Evolutionary conservation across 2,329 filamentous ascomycete species (phyloP), one percentile per base, ranked within the genome.

Genomic region (Septoria petroselini): DNA sequence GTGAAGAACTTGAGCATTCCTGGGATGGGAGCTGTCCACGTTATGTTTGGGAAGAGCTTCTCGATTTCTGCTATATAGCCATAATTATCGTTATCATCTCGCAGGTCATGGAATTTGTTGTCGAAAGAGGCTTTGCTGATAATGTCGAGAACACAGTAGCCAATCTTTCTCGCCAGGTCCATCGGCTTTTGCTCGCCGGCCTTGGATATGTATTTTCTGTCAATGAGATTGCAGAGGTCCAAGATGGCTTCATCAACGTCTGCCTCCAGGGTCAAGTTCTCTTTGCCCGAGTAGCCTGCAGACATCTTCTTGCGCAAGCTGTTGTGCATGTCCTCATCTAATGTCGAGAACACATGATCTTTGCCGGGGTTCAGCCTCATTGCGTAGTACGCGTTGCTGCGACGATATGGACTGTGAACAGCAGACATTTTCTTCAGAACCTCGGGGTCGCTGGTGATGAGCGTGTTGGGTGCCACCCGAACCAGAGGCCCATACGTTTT

Each of bases 101-200:
- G 34, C 27, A 53, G 27, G 29, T 50, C 39, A 25, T 46, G 17
- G 18, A 52, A 52, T 15, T 43, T 41, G 19, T 48, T 15, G 15
- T 48, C 43, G 29, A 54, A 54, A 2, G 51, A 41, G 3, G 42
- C 23, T 17, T 46, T 50, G 31, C 44, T 52, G n/a, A 55, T 38
- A 14, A 52, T 40, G 23, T 52, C 53, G 34, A 41, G 15, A 11
- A 47, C 41, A 15, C 47, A 48, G 14, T 46, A 50, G n/a, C 35
- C 33, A 4, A 48, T 31, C 12, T 52, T 50, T 23, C 12, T 52
- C 47, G 47, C 40, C 21, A 48, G 21, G 42, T 54, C 50, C 50
- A 51, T 53, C 11, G 30, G 30, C 30, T 39, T 42, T 21, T 44
- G 35, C 15, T 47, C 17, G 4, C 37, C 41, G 19, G 44, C 39